A percentile compares a stretch with the other conserved stretches of the same genome.
Evolutionary conservation across 176 grass and related monocot species (phyloP).

Genomic region (Oryza australiensis): DNA sequence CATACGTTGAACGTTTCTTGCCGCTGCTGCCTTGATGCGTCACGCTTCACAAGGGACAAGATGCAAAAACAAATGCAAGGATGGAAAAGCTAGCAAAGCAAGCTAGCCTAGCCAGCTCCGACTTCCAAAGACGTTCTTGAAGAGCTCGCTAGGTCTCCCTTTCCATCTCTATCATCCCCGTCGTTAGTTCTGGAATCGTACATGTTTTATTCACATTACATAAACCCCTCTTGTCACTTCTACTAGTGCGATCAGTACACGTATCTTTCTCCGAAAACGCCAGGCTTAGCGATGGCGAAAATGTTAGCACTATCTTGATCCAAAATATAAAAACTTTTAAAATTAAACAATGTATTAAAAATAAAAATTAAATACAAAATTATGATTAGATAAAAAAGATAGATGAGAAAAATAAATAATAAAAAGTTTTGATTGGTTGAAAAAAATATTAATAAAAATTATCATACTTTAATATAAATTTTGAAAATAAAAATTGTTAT

Average conservation of each 20-base stretch:
- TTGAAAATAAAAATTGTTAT: too few relatives aligned
- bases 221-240: background rate
- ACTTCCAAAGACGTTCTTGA: background rate
- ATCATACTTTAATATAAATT: too few relatives aligned
- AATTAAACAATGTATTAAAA: too few relatives aligned
- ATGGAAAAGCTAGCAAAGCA: background rate
- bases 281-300: background rate
- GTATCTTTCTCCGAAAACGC: background rate
- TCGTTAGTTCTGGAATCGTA: background rate
- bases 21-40: conserved; percentile 16
- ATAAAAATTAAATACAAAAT: too few relatives aligned
- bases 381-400: too few relatives aligned
- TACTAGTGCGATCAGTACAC: background rate
- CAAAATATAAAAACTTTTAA: too few relatives aligned
- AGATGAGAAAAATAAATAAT: too few relatives aligned
- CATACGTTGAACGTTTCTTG: conserved; percentile 2
- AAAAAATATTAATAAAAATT: too few relatives aligned
- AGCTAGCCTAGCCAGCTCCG: background rate
- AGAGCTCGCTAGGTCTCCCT: background rate
- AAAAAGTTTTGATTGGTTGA: too few relatives aligned
- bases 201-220: background rate
- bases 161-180: background rate
- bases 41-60: conserved; percentile 24
- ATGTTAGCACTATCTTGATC: too few relatives aligned
- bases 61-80: conserved; percentile 1